phyloP scores from a whole-genome alignment of 768 basidiomycete species.

The Tephrocybe sp. region DNA sequence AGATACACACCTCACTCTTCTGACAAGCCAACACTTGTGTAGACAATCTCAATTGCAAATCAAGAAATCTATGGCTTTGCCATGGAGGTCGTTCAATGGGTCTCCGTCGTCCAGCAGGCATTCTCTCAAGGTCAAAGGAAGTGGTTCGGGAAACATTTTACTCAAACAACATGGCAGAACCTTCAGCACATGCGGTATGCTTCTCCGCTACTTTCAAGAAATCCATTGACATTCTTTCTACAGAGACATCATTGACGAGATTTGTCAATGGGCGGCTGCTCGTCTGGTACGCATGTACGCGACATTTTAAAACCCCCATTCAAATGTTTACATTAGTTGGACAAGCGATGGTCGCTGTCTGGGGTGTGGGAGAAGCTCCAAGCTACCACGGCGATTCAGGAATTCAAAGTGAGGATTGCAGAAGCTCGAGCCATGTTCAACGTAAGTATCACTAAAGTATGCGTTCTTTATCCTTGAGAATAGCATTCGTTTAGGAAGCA shows the following conservation, averaged over 20 bases:
- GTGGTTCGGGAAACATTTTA: neutral
- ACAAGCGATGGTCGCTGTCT: slow-evolving; percentile 1
- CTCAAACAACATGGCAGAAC: slow-evolving; percentile 7
- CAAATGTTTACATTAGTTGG: neutral
- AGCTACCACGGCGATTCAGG: neutral
- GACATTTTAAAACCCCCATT: neutral
- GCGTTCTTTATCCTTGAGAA: neutral
- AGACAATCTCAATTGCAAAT: neutral
- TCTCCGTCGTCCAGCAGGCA: neutral
- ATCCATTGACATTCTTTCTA: neutral
- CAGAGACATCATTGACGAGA: slow-evolving; percentile 14
- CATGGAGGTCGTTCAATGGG: slow-evolving; percentile 6
- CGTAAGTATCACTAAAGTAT: neutral
- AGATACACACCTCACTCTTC: neutral
- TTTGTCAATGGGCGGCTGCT: slow-evolving; percentile 9
- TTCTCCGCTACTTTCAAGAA: neutral
- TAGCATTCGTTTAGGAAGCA: neutral
- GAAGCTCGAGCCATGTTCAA: slow-evolving; percentile 5
- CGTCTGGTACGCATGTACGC: slow-evolving; percentile 1
- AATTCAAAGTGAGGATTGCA: slow-evolving; percentile 7
- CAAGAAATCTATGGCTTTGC: slow-evolving; percentile 5
- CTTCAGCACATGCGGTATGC: slow-evolving; percentile 12
- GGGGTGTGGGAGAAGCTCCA: neutral
- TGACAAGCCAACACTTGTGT: too few relatives aligned
- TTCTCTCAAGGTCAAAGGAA: neutral